phyloP scores from a whole-genome alignment of 1,284 basidiomycete genomes.

The Boletus sp. region DNA sequence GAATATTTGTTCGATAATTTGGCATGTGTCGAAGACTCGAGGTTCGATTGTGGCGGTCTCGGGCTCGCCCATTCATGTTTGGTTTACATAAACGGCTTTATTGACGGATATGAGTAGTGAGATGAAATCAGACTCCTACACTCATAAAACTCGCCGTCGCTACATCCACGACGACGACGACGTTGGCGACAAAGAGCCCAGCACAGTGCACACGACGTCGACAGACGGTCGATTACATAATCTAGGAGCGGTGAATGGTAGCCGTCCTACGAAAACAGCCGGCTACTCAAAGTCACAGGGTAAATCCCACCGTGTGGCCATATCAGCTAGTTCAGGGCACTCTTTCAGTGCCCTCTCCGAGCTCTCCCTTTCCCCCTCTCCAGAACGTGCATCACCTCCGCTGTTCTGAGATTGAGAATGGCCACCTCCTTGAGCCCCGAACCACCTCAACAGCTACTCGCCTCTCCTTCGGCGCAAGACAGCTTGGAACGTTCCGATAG shows the following conservation, averaged over 20 bases:
- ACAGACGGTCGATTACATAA: slow-evolving; percentile 12
- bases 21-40: too few relatives aligned
- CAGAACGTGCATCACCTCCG: neutral
- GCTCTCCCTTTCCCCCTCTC: neutral
- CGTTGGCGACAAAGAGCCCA: neutral
- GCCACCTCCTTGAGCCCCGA: neutral
- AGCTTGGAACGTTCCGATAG: slow-evolving; percentile 8
- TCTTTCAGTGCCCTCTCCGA: neutral
- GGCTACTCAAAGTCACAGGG: slow-evolving; percentile 1
- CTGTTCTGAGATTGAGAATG: slow-evolving; percentile 14
- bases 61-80: neutral
- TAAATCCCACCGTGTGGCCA: neutral
- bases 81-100: neutral
- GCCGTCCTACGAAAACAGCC: slow-evolving; percentile 7
- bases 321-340: slow-evolving; percentile 3
- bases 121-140: neutral
- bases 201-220: neutral
- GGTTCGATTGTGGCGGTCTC: too few relatives aligned
- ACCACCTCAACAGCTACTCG: neutral
- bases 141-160: neutral
- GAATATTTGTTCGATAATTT: too few relatives aligned
- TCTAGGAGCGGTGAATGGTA: neutral
- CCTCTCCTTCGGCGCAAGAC: neutral
- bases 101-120: neutral
- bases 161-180: neutral